A percentile compares a stretch with the other conserved stretches of the same genome.
Evolutionary conservation across 129 eudicot species (phyloP).

Genomic region (Heracleum sosnowskyi): DNA sequence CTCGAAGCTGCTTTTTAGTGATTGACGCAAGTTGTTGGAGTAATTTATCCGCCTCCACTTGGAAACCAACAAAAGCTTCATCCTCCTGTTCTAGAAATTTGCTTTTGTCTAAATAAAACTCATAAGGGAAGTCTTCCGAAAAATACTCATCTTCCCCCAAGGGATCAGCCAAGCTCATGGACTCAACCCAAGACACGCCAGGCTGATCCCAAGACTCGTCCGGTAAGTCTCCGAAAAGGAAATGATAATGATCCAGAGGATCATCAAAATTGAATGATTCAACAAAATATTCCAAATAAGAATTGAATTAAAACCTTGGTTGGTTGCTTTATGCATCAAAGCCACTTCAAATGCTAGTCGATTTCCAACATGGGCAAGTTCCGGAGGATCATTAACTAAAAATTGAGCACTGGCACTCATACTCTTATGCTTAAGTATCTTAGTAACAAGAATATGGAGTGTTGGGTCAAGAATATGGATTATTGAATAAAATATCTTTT

Average conservation of each 20-base stretch:
- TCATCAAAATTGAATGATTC: no score
- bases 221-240: not conserved
- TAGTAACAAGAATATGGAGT: no score
- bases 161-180: no score
- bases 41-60: conserved; percentile 11
- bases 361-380: not conserved
- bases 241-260: not conserved
- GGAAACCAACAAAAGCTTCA: conserved; percentile 17
- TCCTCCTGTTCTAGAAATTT: not conserved
- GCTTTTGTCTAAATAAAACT: not conserved
- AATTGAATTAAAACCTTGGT: no score
- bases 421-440: not conserved
- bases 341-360: not conserved
- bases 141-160: no score
- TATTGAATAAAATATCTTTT: no score
- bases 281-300: no score
- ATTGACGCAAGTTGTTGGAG: conserved; percentile 14
- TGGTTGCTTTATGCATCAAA: not conserved
- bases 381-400: not conserved
- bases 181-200: no score
- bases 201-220: no score
- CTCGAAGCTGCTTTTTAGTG: conserved; percentile 11
- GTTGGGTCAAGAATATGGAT: no score
- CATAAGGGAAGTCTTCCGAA: not conserved
- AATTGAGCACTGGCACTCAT: not conserved